Conservation (phyloP, 345 rosid genomes). For the Eucalyptus grandis region DNA sequence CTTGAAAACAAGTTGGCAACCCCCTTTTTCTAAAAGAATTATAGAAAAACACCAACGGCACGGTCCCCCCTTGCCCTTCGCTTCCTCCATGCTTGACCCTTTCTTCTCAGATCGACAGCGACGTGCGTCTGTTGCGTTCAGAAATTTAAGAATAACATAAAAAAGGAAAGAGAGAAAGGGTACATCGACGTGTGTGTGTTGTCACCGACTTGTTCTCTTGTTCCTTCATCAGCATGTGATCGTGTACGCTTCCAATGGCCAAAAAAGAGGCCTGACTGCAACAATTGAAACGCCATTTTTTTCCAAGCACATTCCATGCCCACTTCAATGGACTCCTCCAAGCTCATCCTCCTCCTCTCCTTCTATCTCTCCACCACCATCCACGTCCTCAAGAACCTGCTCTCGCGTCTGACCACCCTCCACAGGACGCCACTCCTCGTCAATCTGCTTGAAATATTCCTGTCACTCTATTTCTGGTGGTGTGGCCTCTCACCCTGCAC, state of each 20-base stretch:
- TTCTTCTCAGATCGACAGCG: not conserved
- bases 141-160: not conserved
- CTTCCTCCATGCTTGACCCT: not conserved
- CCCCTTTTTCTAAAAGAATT: not conserved
- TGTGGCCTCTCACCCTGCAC: conserved; percentile 45
- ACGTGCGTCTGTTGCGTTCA: not conserved
- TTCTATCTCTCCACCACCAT: not conserved
- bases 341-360: not conserved
- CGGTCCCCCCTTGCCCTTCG: not conserved
- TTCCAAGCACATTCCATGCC: not conserved
- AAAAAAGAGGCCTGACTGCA: not conserved
- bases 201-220: not conserved
- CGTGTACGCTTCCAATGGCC: not conserved
- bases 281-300: not conserved
- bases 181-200: not conserved
- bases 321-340: not conserved
- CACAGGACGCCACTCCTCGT: conserved; percentile 11
- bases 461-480: conserved; percentile 31
- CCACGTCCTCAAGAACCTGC: not conserved
- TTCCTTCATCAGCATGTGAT: not conserved
- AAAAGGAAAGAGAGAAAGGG: not conserved
- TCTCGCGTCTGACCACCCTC: not conserved
- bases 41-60: not conserved
- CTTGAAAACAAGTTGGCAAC: not conserved
- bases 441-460: conserved; percentile 13